Conservation (phyloP, 2,329 filamentous ascomycete species). For the Alternaria infectoria region DNA sequence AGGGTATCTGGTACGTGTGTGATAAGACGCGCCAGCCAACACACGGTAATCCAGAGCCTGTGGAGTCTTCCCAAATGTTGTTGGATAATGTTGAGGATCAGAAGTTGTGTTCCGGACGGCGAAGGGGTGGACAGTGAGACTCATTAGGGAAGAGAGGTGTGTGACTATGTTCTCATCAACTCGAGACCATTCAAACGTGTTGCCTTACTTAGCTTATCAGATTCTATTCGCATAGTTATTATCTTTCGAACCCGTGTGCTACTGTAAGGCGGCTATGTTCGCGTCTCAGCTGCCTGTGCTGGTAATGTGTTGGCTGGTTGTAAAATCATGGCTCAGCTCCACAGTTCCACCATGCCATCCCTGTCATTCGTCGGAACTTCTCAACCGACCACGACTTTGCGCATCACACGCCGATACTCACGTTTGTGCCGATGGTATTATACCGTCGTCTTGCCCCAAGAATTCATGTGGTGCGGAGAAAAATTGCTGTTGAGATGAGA, state of each 20-base stretch:
- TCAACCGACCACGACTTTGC: not conserved
- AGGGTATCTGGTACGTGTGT: not conserved
- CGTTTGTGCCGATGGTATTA: not conserved
- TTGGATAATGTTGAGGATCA: too few relatives aligned
- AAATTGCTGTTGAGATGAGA: not conserved
- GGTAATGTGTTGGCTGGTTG: not conserved
- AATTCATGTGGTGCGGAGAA: not conserved
- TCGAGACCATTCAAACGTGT: not conserved
- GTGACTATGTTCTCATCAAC: not conserved
- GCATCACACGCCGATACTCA: not conserved
- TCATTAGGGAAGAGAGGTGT: not conserved
- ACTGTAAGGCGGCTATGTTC: not conserved
- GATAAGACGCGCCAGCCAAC: too few relatives aligned
- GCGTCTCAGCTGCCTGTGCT: too few relatives aligned
- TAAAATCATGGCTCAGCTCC: not conserved
- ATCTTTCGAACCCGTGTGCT: not conserved
- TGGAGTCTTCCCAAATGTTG: too few relatives aligned
- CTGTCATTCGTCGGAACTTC: not conserved
- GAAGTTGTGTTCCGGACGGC: not conserved
- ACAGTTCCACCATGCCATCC: not conserved
- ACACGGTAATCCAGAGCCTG: not conserved
- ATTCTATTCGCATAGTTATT: not conserved
- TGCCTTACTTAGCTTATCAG: not conserved
- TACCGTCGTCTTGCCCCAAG: not conserved
- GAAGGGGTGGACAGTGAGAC: not conserved